Base-by-base conservation (phyloP, 306 rosid genomes). In the Rosa chinensis region DNA sequence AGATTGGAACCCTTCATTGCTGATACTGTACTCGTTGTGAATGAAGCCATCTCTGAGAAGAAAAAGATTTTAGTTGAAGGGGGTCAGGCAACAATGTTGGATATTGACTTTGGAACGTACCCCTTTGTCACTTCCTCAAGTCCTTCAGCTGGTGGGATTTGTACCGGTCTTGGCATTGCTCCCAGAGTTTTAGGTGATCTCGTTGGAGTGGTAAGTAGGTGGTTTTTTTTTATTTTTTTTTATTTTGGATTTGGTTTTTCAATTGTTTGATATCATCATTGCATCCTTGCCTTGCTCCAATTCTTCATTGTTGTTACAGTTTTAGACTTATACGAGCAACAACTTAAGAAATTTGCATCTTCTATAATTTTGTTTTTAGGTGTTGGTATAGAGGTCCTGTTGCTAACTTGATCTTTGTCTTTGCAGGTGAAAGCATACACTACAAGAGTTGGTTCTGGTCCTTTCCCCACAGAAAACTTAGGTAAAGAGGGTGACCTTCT, bases 121-220 rank as follows among this genome's bases (percentile, higher is more conserved):
- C 99, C 98, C 13, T 95, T 91, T 85, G 98, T 95, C 59, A 95
- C 97, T 79, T 95, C 99, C 23, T 95, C 99, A n/a, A 93, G 92
- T 84, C 98, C 99, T 50, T 95, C 98, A 6, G 99, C 98, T 5
- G 98, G 99, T 56, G 99, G 99, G 72, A 95, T 95, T 78, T 95
- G 96, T 92, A 91, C 91, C 4, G 98, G 99, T 85, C 96, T 95
- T 77, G 99, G 99, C 56, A 95, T 93, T 66, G 97, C 99, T 78
- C 98, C 99, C 45, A 91, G 90, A 85, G 84, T 86, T 78, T 1
- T 95, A n/a, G 99, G 99, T 70, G 97, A 95, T 86, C 89, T 95
- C 61, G 82, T 95, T 32, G 99, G 99, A 82, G 99, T 95, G 92
- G 99, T 95, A 84, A 56, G 92, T 84, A 28, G 32, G 32, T 28